phyloP scores from a whole-genome alignment of 257 asterid species.

The Henckelia pumila region DNA sequence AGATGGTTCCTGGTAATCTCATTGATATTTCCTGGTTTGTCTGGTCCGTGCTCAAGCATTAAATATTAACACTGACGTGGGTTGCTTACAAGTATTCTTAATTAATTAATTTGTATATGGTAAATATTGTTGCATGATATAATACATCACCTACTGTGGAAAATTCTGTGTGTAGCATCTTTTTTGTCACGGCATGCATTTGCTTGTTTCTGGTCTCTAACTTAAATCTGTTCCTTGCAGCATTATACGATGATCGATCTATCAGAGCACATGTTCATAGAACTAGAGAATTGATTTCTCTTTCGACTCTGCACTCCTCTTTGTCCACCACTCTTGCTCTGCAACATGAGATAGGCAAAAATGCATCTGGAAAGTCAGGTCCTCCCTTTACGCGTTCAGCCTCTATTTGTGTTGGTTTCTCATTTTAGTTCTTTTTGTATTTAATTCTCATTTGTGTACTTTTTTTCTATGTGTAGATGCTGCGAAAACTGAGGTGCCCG shows the following conservation, averaged over 20 bases:
- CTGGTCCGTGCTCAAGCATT: conserved; percentile 4
- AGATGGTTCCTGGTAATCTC: conserved; percentile 83
- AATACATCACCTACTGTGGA: too few species aligned
- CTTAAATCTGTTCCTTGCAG: conserved; percentile 47
- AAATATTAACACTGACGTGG: background rate
- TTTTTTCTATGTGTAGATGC: conserved; percentile 49
- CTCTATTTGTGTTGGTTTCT: background rate
- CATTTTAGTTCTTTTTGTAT: background rate
- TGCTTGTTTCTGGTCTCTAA: conserved; percentile 19
- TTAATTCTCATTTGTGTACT: conserved; percentile 12
- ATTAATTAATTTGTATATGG: too few species aligned
- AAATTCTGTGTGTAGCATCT: too few species aligned
- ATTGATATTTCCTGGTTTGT: conserved; percentile 23
- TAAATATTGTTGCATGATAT: too few species aligned
- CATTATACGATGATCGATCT: conserved; percentile 92
- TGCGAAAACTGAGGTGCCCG: conserved; percentile 66
- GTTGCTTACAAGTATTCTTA: background rate
- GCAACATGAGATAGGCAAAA: conserved; percentile 60
- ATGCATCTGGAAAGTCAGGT: conserved; percentile 47
- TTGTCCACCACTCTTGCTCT: conserved; percentile 79
- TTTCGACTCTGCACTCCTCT: conserved; percentile 75
- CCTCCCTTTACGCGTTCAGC: background rate
- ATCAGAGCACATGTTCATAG: conserved; percentile 91
- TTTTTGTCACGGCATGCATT: background rate
- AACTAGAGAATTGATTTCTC: conserved; percentile 84